Evolutionary conservation across 2,329 filamentous ascomycete species (phyloP), one percentile per base, ranked within the genome.

Genomic region (Trichoderma sp.): DNA sequence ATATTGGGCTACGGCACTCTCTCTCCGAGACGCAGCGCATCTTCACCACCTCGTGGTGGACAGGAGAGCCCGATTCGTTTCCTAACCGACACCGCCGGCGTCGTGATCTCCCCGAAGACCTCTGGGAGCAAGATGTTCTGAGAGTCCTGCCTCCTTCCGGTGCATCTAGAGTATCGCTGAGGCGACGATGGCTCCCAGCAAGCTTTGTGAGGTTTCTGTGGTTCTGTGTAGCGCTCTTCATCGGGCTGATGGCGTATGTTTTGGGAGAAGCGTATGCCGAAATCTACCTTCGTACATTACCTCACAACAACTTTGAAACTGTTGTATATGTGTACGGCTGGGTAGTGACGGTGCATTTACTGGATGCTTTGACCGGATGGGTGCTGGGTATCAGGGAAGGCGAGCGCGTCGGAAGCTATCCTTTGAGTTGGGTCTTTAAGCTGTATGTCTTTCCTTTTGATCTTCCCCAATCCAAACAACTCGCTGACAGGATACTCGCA

Each of bases 381-480:
- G 90, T 92, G 62, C 80, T 92, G 51, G 90, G 90, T 58, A 89
- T 88, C 51, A 88, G 86, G 67, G 88, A 91, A 75, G 90, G 90
- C 62, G 88, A 92, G 78, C 84, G 90, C 36, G 90, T 92, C 1
- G 89, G 90, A 51, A 91, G 88, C 78, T 92, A 92, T 76, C 90
- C 90, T n/a, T 79, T 92, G 71, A 90, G 89, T 74, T 92, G 89
- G 88, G 87, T 91, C 56, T 92, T 92, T 76, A 92, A 92, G 79
- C 84, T 92, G 87, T 91, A 78, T 81, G 87, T 81, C n/a, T 51
- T 26, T 12, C 63, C 21, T 61, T 15, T 21, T 21, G 0, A 21
- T 9, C 9, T 21, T 51, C 0, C 9, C n/a, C 43, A 12, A 2
- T 21, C 1, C 18, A 4, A 51, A 18, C 4, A 7, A 30, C 2